Base-by-base conservation (phyloP, 495 filamentous ascomycete genomes). In the Aspergillus saccharolyticus region DNA sequence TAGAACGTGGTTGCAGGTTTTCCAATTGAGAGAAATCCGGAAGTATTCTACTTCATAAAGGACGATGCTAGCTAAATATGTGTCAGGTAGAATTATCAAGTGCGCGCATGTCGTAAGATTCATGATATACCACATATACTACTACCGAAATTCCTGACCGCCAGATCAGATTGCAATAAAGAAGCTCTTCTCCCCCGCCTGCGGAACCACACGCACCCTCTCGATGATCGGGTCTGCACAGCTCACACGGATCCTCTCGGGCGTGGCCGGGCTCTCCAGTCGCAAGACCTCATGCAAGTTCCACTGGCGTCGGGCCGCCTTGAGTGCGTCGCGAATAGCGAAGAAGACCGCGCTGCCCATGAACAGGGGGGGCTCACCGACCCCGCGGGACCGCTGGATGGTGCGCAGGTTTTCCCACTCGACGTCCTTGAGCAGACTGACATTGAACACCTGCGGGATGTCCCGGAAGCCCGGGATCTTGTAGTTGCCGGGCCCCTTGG, bases 401-500 rank as follows among this genome's bases (percentile, higher is more conserved):
- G 94, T 97, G 39, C 91, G 80, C 51, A 98, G 78, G 60, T 98
- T 87, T 79, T 96, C 85, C 94, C 94, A 98, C 61, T 88, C 79
- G 0, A 97, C 94, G 56, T 86, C 93, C 72, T 97, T 97, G 22
- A 98, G 82, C 64, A 98, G 75, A 55, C 81, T 87, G 33, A 97
- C 91, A 67, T 97, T 96, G 73, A 96, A 94, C 15, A 85, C 78
- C 76, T 97, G 94, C 1, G 94, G 94, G 48, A 98, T 94, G 63
- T 97, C 94, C 33, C 94, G 81, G 78, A 98, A 98, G 4, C 92
- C 92, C 0, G 94, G 94, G 62, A 98, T 97, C 76, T 98, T 97
- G 78, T 98, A 97, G 44, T 77, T 80, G 9, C 91, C 94, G 0
- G 90, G 94, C 0, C 94, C 94, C 30, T 84, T 83, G n/a, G 94